phyloP scores from a whole-genome alignment of 192 early-diverging fungal genomes.

The Coemansia sp. region DNA sequence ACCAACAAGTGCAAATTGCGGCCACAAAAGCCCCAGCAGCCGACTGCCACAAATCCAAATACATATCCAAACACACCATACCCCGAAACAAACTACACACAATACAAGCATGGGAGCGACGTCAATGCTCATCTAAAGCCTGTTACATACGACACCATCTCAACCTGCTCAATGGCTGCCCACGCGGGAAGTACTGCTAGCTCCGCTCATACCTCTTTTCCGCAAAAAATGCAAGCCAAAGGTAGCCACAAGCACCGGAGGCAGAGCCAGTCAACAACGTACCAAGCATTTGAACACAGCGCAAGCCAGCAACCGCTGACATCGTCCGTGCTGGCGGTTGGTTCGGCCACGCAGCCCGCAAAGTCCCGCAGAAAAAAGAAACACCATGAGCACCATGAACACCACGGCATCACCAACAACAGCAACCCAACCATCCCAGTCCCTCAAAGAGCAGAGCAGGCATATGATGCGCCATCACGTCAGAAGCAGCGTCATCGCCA shows the following conservation, averaged over 20 bases:
- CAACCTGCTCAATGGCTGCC: slow-evolving; percentile 20
- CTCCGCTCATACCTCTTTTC: not conserved
- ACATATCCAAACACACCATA: slow-evolving; percentile 1
- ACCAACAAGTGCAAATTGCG: not conserved
- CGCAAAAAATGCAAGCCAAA: not conserved
- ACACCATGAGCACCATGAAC: slow-evolving; percentile 2
- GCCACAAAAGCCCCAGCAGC: not conserved
- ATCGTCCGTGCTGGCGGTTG: slow-evolving; percentile 30
- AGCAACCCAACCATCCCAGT: slow-evolving; percentile 7
- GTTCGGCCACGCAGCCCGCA: not conserved
- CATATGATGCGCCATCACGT: slow-evolving; percentile 9
- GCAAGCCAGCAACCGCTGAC: slow-evolving; percentile 28
- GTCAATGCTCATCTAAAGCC: slow-evolving; percentile 29
- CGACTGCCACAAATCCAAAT: not conserved
- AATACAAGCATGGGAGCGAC: slow-evolving; percentile 23
- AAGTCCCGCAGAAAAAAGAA: not conserved
- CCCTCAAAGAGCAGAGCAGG: slow-evolving; percentile 11
- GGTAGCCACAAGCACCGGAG: slow-evolving; percentile 6
- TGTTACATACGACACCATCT: slow-evolving; percentile 20
- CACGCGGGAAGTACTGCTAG: slow-evolving; percentile 17
- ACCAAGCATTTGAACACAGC: slow-evolving; percentile 41
- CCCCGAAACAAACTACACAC: slow-evolving; percentile 24
- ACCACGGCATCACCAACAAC: not conserved
- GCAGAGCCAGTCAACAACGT: not conserved
- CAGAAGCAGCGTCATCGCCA: slow-evolving; percentile 5